These are phyloP conservation scores for Amesomyces nigricolor DNA, from an alignment of 2,329 filamentous ascomycete genomes.

Conservation along the genomic window DNA sequence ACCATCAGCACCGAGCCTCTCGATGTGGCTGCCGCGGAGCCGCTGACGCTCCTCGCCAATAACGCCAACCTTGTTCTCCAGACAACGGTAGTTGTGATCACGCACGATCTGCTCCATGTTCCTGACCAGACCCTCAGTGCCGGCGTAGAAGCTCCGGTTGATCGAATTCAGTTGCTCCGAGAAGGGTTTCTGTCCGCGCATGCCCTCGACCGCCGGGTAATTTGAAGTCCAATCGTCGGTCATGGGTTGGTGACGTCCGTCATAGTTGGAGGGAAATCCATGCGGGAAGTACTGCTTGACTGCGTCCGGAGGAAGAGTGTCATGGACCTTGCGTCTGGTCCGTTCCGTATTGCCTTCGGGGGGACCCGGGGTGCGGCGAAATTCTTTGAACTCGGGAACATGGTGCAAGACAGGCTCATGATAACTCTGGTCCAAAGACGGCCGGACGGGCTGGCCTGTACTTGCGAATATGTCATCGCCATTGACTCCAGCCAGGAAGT, in stretches of 20 bases:
- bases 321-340: conserved; percentile 21
- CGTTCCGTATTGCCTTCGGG: conserved; percentile 1
- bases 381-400: not conserved
- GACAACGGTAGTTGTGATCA: conserved; percentile 30
- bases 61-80: conserved; percentile 33
- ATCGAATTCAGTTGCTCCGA: conserved; percentile 22
- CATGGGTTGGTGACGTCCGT: conserved; percentile 18
- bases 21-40: conserved; percentile 11
- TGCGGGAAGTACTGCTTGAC: conserved; percentile 30
- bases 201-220: conserved; percentile 23
- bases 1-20: conserved; percentile 20
- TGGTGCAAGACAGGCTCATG: not conserved
- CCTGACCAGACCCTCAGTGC: conserved; percentile 34
- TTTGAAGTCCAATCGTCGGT: conserved; percentile 26
- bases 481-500: not conserved
- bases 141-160: conserved; percentile 37
- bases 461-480: not conserved
- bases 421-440: not conserved
- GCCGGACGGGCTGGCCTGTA: not conserved
- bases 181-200: conserved; percentile 25
- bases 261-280: conserved; percentile 31
- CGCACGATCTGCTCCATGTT: conserved; percentile 28
- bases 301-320: conserved; percentile 30
- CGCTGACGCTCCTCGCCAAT: conserved; percentile 35
- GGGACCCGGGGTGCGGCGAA: not conserved